These are phyloP conservation scores for Dryas alaskensis DNA, from an alignment of 306 rosid species.

Conservation along the genomic window DNA sequence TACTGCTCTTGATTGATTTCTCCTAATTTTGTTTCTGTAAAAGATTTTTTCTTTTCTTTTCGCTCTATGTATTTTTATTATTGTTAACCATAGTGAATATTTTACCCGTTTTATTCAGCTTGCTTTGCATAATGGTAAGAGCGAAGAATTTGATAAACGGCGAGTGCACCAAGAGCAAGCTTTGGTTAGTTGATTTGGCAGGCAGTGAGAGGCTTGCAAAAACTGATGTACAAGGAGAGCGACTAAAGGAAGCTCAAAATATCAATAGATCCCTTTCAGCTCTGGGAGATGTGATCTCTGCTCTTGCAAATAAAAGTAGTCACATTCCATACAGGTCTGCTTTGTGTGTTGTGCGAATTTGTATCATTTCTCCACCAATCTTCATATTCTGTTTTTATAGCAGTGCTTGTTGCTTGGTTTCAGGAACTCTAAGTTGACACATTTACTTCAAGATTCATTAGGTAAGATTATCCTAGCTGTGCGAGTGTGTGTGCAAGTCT, in stretches of 20 bases:
- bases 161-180: slow-evolving; percentile 82
- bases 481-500: not conserved
- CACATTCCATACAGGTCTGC: slow-evolving; percentile 83
- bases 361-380: not conserved
- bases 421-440: slow-evolving; percentile 93
- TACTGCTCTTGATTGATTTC: slow-evolving; percentile 20
- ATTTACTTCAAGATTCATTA: slow-evolving; percentile 90
- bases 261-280: slow-evolving; percentile 90
- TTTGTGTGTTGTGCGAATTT: slow-evolving; percentile 15
- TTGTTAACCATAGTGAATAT: slow-evolving; percentile 4
- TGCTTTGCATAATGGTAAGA: slow-evolving; percentile 72
- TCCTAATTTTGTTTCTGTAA: not conserved
- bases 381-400: slow-evolving; percentile 15
- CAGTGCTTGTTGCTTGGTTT: slow-evolving; percentile 29
- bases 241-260: slow-evolving; percentile 86
- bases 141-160: slow-evolving; percentile 74
- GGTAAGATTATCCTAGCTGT: slow-evolving; percentile 39
- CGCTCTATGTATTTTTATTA: slow-evolving; percentile 3
- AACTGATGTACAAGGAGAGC: slow-evolving; percentile 79
- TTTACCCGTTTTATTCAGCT: slow-evolving; percentile 40
- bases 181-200: slow-evolving; percentile 91
- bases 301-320: slow-evolving; percentile 79
- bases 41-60: not conserved
- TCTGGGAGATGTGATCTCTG: slow-evolving; percentile 80
- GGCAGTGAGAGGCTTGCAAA: slow-evolving; percentile 93